Evolutionary conservation across 208 protist species (phyloP).

Genomic region (Leishmania gerbilli): DNA sequence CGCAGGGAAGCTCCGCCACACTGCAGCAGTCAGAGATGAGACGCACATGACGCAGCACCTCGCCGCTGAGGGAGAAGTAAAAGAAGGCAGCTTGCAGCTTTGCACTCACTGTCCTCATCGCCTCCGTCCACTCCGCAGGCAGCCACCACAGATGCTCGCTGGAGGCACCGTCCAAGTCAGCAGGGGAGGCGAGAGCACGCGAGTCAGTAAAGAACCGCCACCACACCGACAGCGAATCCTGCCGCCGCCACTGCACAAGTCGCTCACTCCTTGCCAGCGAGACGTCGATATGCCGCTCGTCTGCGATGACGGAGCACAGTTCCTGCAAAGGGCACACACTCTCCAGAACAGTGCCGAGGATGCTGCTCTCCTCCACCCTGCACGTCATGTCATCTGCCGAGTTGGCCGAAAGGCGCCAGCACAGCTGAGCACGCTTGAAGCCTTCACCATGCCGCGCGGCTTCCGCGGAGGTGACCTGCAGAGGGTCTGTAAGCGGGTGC

Average conservation of each 20-base stretch:
- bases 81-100: slow-evolving; percentile 22
- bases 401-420: slow-evolving; percentile 23
- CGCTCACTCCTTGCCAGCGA: slow-evolving; percentile 42
- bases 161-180: slow-evolving; percentile 2
- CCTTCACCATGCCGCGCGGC: not conserved
- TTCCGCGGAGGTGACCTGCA: not conserved
- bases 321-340: slow-evolving; percentile 35
- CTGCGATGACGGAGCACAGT: slow-evolving; percentile 45
- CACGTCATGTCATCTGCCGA: slow-evolving; percentile 24
- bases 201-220: slow-evolving; percentile 52
- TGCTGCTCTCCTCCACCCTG: not conserved
- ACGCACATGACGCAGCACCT: slow-evolving; percentile 22
- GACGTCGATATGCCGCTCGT: slow-evolving; percentile 47
- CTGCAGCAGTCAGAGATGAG: slow-evolving; percentile 38
- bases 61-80: slow-evolving; percentile 19
- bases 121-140: slow-evolving; percentile 47
- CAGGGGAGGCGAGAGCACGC: slow-evolving; percentile 14
- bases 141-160: slow-evolving; percentile 44
- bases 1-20: slow-evolving; percentile 24
- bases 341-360: slow-evolving; percentile 19
- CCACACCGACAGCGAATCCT: slow-evolving; percentile 31
- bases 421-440: slow-evolving; percentile 21
- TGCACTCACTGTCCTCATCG: slow-evolving; percentile 9
- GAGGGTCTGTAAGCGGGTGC: slow-evolving; percentile 27
- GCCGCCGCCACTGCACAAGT: slow-evolving; percentile 35